Evolutionary conservation across 73 alveolate genomes (phyloP), one percentile per base, ranked within the genome.

Genomic region (Uronychia setigera): DNA sequence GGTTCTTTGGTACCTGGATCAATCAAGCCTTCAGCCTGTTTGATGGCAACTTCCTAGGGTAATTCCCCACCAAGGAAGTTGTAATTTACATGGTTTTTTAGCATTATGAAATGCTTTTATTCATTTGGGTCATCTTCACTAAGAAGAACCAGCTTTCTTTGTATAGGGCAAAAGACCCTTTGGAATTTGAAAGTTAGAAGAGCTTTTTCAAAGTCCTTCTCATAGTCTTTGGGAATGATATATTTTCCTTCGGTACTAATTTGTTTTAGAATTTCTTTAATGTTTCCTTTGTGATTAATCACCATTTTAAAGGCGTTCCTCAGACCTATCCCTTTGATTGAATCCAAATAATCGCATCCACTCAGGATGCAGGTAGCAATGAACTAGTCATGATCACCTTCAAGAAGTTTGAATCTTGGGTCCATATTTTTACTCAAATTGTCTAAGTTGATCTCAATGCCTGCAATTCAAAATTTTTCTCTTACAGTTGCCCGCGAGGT

Each of bases 281-380:
- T 46, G 5, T 46, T 46, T 5, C 67, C 67, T 46, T 46, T 19
- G 19, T 46, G 5, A 19, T 46, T 46, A 5, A 46, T 5, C 67
- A 46, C 67, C 67, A 46, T 5, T 19, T 46, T 46, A 19, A 46
- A 46, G 67, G 87, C 87, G 67, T 83, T 92, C 80, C 84, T 92
- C 1, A 88, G 80, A 14, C 99, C 99, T 31, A 95, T 84, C 0
- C 97, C 97, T 80, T 93, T 94, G 81, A 95, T 82, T 29, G 96
- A 85, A 81, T 92, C 96, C 76, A 96, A 85, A 86, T 95, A 95
- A 90, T 95, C 99, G 31, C 99, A 95, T 32, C 99, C 99, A 75
- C 97, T 89, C 78, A 95, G 94, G 46, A 95, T 95, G 88, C 99
- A 95, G 80, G 94, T 92, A 85, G 86, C 95, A 26, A 95, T 87